Base-by-base conservation (phyloP, 169 alveolate genomes). In the Plasmodium relictum region DNA sequence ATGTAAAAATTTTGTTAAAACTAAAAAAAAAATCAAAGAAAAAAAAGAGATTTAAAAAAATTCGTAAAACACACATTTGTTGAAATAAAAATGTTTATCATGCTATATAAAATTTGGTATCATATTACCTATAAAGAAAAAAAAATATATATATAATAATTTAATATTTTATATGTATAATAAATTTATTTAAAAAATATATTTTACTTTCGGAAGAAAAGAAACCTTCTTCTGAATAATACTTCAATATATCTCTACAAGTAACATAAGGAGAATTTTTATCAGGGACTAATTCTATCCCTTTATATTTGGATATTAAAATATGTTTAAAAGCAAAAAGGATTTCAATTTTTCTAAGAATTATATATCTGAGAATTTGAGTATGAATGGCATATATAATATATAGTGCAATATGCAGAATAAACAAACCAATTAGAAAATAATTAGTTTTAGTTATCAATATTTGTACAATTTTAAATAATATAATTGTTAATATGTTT, bases 61-160 rank as follows among this genome's bases (percentile, higher is more conserved):
- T n/a, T n/a, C n/a, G n/a, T n/a, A n/a, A n/a, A n/a, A n/a, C n/a
- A n/a, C n/a, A n/a, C n/a, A n/a, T n/a, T n/a, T n/a, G n/a, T n/a
- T n/a, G n/a, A n/a, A n/a, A n/a, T n/a, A n/a, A n/a, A n/a, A n/a
- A n/a, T n/a, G n/a, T n/a, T n/a, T n/a, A n/a, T n/a, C n/a, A n/a
- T n/a, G n/a, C n/a, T n/a, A 78, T 50, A 78, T 78, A 78, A 78
- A 78, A 78, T 65, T 78, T 12, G 89, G 89, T 50, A 78, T 78
- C 48, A 78, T 78, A 24, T 78, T 78, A 6, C 89, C 89, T 78
- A 80, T 59, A 6, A n/a, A 48, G 68, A 31, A 22, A 71, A 50
- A 70, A 70, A 48, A 70, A 48, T 22, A 70, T 18, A 69, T 45
- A 70, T 22, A 70, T 48, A 48, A 31, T 20, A 70, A n/a, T 41